A percentile compares a stretch with the other conserved stretches of the same genome.
Evolutionary conservation across 2,329 filamentous ascomycete species (phyloP).

Genomic region (Cordyceps javanica): DNA sequence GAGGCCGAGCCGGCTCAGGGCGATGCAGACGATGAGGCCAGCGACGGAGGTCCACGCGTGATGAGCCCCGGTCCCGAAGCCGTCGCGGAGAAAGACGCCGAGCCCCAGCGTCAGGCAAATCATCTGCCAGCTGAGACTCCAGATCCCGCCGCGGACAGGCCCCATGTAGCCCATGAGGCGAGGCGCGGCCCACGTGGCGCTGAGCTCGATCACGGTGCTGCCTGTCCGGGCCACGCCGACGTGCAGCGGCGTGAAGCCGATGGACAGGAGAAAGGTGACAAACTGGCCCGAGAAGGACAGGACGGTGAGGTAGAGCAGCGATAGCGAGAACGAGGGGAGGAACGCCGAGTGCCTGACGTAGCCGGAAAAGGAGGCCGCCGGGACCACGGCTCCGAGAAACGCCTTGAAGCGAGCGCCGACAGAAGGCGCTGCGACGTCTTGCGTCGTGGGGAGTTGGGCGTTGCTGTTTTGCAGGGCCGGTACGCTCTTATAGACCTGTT

Average conservation of each 20-base stretch:
- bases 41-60: slow-evolving; percentile 33
- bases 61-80: slow-evolving; percentile 23
- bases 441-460: background rate
- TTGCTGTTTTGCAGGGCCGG: slow-evolving; percentile 15
- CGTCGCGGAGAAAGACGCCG: slow-evolving; percentile 33
- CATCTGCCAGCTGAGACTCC: slow-evolving; percentile 66
- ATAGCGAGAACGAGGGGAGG: slow-evolving; percentile 52
- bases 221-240: slow-evolving; percentile 48
- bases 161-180: slow-evolving; percentile 49
- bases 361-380: slow-evolving; percentile 20
- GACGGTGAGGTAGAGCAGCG: slow-evolving; percentile 57
- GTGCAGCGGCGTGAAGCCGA: slow-evolving; percentile 44
- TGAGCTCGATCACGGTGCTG: slow-evolving; percentile 50
- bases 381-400: slow-evolving; percentile 12
- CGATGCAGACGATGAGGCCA: slow-evolving; percentile 43
- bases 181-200: slow-evolving; percentile 55
- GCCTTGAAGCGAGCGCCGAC: background rate
- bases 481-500: slow-evolving; percentile 21
- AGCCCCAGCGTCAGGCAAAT: slow-evolving; percentile 42
- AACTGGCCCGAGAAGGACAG: slow-evolving; percentile 56
- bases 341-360: slow-evolving; percentile 52
- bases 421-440: background rate
- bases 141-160: slow-evolving; percentile 59
- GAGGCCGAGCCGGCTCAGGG: slow-evolving; percentile 53
- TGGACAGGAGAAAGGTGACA: slow-evolving; percentile 55